These are phyloP conservation scores for Quercus alba DNA, from an alignment of 306 rosid genomes.

Conservation along the genomic window DNA sequence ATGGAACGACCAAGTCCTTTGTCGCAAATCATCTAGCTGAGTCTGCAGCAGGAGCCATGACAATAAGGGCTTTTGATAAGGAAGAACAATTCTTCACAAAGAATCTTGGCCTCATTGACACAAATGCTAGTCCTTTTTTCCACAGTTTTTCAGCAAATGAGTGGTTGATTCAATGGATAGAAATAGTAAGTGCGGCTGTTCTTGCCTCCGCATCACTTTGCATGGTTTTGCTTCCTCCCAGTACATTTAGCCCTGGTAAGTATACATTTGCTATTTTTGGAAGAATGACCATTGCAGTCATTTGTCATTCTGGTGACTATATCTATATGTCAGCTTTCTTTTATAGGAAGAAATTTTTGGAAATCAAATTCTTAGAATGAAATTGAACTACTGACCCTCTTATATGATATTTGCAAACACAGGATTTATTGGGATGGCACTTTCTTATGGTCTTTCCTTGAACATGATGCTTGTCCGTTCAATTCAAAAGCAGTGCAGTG, in stretches of 20 bases:
- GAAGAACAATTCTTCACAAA: slow-evolving; percentile 53
- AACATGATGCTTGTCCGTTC: slow-evolving; percentile 47
- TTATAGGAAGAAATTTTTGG: neutral
- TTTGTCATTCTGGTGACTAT: neutral
- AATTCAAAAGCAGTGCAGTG: slow-evolving; percentile 59
- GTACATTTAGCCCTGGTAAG: slow-evolving; percentile 59
- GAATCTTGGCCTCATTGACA: slow-evolving; percentile 58
- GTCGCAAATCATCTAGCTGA: slow-evolving; percentile 66
- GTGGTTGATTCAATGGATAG: slow-evolving; percentile 67
- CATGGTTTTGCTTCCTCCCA: slow-evolving; percentile 72
- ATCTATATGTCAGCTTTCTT: neutral
- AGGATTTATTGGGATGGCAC: slow-evolving; percentile 85
- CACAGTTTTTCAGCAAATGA: slow-evolving; percentile 60
- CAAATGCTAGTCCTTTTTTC: slow-evolving; percentile 62
- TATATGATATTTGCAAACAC: slow-evolving; percentile 1
- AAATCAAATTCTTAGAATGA: no score
- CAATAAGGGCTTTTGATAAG: slow-evolving; percentile 67
- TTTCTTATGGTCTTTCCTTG: slow-evolving; percentile 80
- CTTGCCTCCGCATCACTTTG: slow-evolving; percentile 55
- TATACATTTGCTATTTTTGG: neutral
- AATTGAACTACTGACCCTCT: neutral
- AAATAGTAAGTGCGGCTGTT: slow-evolving; percentile 47
- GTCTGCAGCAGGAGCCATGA: slow-evolving; percentile 66
- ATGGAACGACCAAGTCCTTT: slow-evolving; percentile 66
- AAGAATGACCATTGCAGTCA: neutral